Conservation (phyloP, 2,329 filamentous ascomycete species). For the Arachnopeziza araneosa region DNA sequence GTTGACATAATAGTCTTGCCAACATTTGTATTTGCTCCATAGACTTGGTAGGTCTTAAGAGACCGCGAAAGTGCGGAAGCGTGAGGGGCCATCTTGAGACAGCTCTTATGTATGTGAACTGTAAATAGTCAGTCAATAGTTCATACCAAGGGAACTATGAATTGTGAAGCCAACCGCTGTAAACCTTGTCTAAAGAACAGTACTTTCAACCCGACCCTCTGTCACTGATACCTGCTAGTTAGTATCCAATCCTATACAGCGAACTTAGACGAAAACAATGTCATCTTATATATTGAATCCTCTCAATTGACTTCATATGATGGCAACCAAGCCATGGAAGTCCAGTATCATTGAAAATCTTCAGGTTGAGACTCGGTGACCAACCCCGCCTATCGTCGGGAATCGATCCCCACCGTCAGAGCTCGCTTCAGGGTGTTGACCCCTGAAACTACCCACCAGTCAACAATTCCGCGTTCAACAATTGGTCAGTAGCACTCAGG, state of each 20-base stretch:
- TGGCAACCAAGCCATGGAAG: background rate
- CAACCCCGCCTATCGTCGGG: background rate
- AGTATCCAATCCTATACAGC: too few species aligned
- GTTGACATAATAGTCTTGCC: conserved; percentile 81
- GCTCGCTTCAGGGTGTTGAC: background rate
- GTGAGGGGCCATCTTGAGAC: conserved; percentile 9
- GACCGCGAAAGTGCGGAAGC: conserved; percentile 38
- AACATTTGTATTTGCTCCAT: conserved; percentile 78
- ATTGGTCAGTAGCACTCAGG: background rate
- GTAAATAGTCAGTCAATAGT: background rate
- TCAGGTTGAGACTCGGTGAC: background rate
- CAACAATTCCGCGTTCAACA: conserved; percentile 1
- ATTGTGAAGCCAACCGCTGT: background rate
- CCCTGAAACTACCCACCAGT: background rate
- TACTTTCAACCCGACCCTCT: too few species aligned
- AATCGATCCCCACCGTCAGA: too few species aligned
- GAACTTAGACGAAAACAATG: background rate
- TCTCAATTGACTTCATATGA: background rate
- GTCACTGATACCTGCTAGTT: too few species aligned
- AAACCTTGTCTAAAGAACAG: too few species aligned
- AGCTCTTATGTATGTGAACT: background rate
- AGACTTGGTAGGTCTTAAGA: conserved; percentile 67
- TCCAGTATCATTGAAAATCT: background rate
- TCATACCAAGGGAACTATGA: background rate
- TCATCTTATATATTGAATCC: background rate